These are phyloP conservation scores for Lasiodiplodia gonubiensis DNA, from an alignment of 2,329 filamentous ascomycete genomes.

Conservation along the genomic window DNA sequence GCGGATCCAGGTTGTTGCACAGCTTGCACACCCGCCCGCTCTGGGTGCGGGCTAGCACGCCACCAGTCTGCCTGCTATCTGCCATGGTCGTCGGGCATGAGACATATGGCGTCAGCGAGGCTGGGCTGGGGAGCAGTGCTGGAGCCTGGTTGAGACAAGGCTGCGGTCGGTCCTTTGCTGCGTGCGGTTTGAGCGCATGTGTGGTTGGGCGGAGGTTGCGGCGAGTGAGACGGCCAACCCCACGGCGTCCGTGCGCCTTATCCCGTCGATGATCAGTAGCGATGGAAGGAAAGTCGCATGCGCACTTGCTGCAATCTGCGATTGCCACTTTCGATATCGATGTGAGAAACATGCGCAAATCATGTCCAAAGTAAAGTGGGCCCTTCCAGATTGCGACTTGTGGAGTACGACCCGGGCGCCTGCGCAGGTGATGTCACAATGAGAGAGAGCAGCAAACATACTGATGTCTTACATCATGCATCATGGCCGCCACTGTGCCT, in stretches of 20 bases:
- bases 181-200: too few species aligned
- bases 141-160: background rate
- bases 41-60: background rate
- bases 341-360: background rate
- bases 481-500: background rate
- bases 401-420: background rate
- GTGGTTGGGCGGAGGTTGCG: background rate
- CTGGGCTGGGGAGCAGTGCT: background rate
- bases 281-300: background rate
- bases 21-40: background rate
- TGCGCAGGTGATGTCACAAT: background rate
- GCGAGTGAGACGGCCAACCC: background rate
- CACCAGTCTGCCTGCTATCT: background rate
- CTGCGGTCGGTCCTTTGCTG: background rate
- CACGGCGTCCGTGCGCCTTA: too few species aligned
- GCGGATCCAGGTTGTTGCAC: constrained; percentile 21
- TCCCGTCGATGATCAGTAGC: background rate
- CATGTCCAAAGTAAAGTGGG: background rate
- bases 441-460: background rate
- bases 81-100: background rate
- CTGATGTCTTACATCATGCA: constrained; percentile 1
- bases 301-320: background rate
- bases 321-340: background rate
- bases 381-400: background rate
- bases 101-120: constrained; percentile 1